Evolutionary conservation across 352 stramenopile species (phyloP), one percentile per base, ranked within the genome.

Genomic region (Pythium phragmitis): DNA sequence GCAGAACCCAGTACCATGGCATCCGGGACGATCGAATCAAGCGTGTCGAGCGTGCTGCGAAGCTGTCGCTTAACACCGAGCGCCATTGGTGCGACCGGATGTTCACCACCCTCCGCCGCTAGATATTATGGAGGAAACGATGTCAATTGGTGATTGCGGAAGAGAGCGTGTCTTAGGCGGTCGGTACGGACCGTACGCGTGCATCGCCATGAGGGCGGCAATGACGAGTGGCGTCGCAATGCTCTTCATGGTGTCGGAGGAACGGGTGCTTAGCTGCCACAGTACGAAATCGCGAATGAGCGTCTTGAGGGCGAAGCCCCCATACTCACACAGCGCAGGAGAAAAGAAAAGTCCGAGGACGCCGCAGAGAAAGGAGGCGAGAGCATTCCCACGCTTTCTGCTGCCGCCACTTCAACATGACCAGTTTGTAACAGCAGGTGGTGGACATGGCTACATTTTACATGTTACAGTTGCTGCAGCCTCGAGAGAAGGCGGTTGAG

Each of bases 401-500:
- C 14, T 48, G 42, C 37, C 6, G 17, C 39, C 39, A 46, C 14
- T 46, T 46, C 39, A 46, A 46, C 39, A n/a, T 7, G 39, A 46
- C 16, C 7, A 45, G 7, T 45, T 45, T n/a, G 11, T 19, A 45
- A 45, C 39, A 37, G 33, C 33, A 39, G 34, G 7, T 30, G 26
- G 26, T 5, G 26, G 14, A 1, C 16, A 17, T 46, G 13, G 39
- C 17, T 46, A 21, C 17, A 46, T 46, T 46, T 2, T 46, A 1
- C 14, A 28, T 21, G 12, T 21, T 28, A 57, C 50, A 57, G n/a
- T 39, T 57, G 50, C 33, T 57, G 50, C 2, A 57, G 33, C 9
- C n/a, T 14, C 6, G 30, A 33, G 33, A 87, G 52, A 16, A 88
- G 26, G 36, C 77, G 80, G 7, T 62, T 63, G 7, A 88, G 58